Evolutionary conservation across 345 rosid species (phyloP).

Genomic region (Arabis hirsuta): DNA sequence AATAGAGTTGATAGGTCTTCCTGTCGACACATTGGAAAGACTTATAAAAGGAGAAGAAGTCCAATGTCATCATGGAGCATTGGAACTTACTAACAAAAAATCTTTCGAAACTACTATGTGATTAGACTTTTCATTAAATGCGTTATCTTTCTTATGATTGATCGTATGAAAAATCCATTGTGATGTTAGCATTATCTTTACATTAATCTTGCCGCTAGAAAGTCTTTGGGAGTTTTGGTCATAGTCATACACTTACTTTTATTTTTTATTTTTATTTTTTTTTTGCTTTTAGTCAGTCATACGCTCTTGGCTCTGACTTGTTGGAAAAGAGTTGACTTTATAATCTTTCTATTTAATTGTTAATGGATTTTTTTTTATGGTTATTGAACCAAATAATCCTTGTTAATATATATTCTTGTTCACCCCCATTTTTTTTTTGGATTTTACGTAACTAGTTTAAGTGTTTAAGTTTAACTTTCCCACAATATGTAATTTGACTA

Average conservation of each 20-base stretch:
- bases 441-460: too few species aligned
- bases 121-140: conserved; percentile 19
- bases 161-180: not conserved
- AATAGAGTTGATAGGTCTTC: conserved; percentile 75
- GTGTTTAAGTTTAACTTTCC: too few species aligned
- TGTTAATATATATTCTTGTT: too few species aligned
- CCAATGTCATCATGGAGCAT: conserved; percentile 42
- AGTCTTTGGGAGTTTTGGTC: conserved; percentile 24
- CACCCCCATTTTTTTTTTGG: too few species aligned
- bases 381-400: too few species aligned
- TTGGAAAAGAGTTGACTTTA: conserved; percentile 10
- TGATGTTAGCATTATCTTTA: conserved; percentile 8
- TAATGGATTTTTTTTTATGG: too few species aligned
- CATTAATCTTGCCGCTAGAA: not conserved
- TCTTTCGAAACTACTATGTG: not conserved
- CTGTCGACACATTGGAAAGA: conserved; percentile 68
- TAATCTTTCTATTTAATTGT: not conserved
- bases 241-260: conserved; percentile 18
- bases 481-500: too few species aligned
- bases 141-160: not conserved
- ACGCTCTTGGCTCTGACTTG: conserved; percentile 26
- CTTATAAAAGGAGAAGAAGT: conserved; percentile 64
- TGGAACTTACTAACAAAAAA: conserved; percentile 1
- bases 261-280: too few species aligned
- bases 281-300: conserved; percentile 29